A percentile compares a stretch with the other conserved stretches of the same genome.
Evolutionary conservation across 2,329 filamentous ascomycete genomes (phyloP).

Genomic region (Beauveria caledonica): DNA sequence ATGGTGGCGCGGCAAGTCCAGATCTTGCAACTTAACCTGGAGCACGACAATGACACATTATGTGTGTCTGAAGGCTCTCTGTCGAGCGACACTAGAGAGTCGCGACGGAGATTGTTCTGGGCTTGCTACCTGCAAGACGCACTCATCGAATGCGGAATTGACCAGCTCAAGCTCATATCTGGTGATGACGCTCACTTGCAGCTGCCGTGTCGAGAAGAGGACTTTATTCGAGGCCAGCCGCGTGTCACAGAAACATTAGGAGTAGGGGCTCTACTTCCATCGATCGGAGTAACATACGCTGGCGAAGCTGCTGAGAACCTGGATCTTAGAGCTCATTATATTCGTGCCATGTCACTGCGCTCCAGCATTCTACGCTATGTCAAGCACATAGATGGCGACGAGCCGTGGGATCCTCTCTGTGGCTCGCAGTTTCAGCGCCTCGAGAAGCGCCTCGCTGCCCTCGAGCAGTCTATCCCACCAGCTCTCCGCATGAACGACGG

Average conservation of each 20-base stretch:
- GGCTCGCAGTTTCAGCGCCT: constrained; percentile 6
- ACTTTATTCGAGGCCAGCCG: constrained; percentile 3
- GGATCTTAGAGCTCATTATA: neutral
- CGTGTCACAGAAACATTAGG: constrained; percentile 4
- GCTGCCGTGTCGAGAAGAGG: constrained; percentile 8
- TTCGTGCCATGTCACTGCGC: constrained; percentile 8
- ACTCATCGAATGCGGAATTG: constrained; percentile 11
- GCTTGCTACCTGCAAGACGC: constrained; percentile 10
- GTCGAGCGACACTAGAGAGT: constrained; percentile 1
- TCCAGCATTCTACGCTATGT: constrained; percentile 8
- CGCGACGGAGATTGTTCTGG: constrained; percentile 7
- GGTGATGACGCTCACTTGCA: constrained; percentile 2
- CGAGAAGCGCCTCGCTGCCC: neutral
- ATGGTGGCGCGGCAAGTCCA: constrained; percentile 10
- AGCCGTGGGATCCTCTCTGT: constrained; percentile 2
- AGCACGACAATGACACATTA: constrained; percentile 6
- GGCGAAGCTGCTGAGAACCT: neutral
- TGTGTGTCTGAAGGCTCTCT: neutral
- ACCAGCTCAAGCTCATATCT: constrained; percentile 8
- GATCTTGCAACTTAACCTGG: constrained; percentile 10
- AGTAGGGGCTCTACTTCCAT: neutral
- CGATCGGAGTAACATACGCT: neutral
- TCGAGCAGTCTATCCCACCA: constrained; percentile 1
- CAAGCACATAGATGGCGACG: constrained; percentile 7
- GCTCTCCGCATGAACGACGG: neutral